These are phyloP conservation scores for Fonsecaea pugnacius DNA, from an alignment of 2,329 filamentous ascomycete species.

Conservation along the genomic window DNA sequence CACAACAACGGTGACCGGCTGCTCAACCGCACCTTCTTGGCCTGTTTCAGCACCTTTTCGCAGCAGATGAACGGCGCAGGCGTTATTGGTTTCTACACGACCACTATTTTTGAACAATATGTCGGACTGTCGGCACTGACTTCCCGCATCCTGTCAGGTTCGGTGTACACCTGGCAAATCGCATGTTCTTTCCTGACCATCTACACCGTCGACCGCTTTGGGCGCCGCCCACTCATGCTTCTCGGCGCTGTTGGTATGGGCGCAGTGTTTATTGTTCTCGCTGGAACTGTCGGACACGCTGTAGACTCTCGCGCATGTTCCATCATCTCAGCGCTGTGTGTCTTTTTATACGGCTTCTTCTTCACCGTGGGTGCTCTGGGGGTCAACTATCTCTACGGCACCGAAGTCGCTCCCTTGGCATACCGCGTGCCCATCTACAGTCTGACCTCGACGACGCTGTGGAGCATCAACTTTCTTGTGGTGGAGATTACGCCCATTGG, in stretches of 20 bases:
- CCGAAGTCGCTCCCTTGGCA: conserved; percentile 4
- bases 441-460: conserved; percentile 1
- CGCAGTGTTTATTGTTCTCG: neutral
- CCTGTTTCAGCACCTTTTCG: neutral
- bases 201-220: conserved; percentile 1
- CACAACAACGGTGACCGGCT: neutral
- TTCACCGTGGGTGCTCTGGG: neutral
- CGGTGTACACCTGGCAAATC: neutral
- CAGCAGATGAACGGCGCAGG: conserved; percentile 4
- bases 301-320: neutral
- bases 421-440: conserved; percentile 7
- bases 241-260: conserved; percentile 1
- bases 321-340: neutral
- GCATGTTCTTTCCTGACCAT: conserved; percentile 3
- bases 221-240: conserved; percentile 1
- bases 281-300: neutral
- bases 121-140: neutral
- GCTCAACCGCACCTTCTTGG: neutral
- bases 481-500: conserved; percentile 4
- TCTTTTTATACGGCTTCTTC: conserved; percentile 7
- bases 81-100: conserved; percentile 2
- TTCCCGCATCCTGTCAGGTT: neutral
- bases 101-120: conserved; percentile 7
- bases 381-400: conserved; percentile 4
- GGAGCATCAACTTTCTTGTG: neutral